Evolutionary conservation across 192 early-diverging fungal genomes (phyloP).

Genomic region (Coemansia sp.): DNA sequence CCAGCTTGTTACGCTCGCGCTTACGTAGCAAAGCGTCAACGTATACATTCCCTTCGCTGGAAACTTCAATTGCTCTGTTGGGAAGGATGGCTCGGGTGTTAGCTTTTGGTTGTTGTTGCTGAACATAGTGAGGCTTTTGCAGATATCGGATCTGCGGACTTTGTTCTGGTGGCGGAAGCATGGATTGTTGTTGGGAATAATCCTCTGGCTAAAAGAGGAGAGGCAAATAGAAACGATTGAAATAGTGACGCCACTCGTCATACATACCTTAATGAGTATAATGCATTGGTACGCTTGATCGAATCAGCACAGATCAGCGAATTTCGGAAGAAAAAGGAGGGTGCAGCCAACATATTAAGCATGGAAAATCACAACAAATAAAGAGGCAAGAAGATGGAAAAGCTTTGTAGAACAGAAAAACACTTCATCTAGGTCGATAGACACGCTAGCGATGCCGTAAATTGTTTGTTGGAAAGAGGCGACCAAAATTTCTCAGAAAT

Average conservation of each 20-base stretch:
- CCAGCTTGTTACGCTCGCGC: slow-evolving; percentile 42
- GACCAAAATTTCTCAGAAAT: slow-evolving; percentile 31
- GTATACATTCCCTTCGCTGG: slow-evolving; percentile 2
- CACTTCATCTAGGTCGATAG: slow-evolving; percentile 9
- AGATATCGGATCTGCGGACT: not conserved
- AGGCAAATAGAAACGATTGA: not conserved
- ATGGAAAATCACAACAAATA: not conserved
- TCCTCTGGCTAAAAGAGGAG: not conserved
- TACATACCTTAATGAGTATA: not conserved
- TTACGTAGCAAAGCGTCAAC: slow-evolving; percentile 26
- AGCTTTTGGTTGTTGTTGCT: not conserved
- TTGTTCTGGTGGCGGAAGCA: not conserved
- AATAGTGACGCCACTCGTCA: not conserved
- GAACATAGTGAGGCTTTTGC: not conserved
- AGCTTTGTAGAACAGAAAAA: not conserved
- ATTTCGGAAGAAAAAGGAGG: not conserved
- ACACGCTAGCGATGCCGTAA: not conserved
- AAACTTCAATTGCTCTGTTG: slow-evolving; percentile 11
- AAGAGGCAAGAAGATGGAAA: not conserved
- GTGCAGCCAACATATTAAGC: not conserved
- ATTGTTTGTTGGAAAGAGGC: not conserved
- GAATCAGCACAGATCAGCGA: not conserved
- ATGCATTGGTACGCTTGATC: not conserved
- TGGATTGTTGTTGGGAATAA: not conserved
- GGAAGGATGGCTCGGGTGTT: slow-evolving; percentile 24